Evolutionary conservation across 2,329 filamentous ascomycete species (phyloP).

Genomic region (Dryadomyces quercivorus): DNA sequence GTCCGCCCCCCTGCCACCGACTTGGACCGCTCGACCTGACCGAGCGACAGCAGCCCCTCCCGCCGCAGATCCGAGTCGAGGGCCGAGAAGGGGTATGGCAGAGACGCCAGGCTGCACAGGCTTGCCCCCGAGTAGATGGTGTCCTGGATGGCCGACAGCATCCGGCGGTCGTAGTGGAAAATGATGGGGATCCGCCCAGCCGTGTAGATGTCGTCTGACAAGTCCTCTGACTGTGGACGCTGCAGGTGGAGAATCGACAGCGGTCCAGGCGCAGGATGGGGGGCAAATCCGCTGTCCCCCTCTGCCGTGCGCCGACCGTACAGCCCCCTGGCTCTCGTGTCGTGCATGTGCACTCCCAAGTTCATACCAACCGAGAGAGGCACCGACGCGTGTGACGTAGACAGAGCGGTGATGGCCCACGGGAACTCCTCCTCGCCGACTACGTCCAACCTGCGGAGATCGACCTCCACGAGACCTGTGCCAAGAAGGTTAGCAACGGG

Average conservation of each 20-base stretch:
- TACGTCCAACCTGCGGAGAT: slow-evolving; percentile 60
- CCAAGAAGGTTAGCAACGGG: background rate
- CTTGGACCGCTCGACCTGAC: slow-evolving; percentile 42
- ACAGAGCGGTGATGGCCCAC: slow-evolving; percentile 74
- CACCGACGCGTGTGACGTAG: slow-evolving; percentile 49
- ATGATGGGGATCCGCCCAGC: slow-evolving; percentile 83
- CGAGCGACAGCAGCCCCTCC: slow-evolving; percentile 39
- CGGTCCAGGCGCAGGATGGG: slow-evolving; percentile 67
- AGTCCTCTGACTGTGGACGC: slow-evolving; percentile 34
- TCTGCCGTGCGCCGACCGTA: slow-evolving; percentile 16
- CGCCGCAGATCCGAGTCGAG: slow-evolving; percentile 47
- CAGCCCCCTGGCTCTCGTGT: slow-evolving; percentile 40
- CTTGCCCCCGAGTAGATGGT: slow-evolving; percentile 77
- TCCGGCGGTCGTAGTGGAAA: slow-evolving; percentile 77
- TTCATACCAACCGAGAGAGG: slow-evolving; percentile 80
- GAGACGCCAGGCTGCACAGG: slow-evolving; percentile 58
- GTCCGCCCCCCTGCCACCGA: slow-evolving; percentile 43
- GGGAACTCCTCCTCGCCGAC: slow-evolving; percentile 62
- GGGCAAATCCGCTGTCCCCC: slow-evolving; percentile 17
- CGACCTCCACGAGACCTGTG: slow-evolving; percentile 64
- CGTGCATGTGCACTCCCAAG: slow-evolving; percentile 69
- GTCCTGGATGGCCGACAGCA: slow-evolving; percentile 64
- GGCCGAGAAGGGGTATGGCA: slow-evolving; percentile 56
- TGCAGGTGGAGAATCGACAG: slow-evolving; percentile 72
- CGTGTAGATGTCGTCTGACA: slow-evolving; percentile 74